Base-by-base conservation (phyloP, 2,329 filamentous ascomycete species). In the Teratosphaeria zuluensis region DNA sequence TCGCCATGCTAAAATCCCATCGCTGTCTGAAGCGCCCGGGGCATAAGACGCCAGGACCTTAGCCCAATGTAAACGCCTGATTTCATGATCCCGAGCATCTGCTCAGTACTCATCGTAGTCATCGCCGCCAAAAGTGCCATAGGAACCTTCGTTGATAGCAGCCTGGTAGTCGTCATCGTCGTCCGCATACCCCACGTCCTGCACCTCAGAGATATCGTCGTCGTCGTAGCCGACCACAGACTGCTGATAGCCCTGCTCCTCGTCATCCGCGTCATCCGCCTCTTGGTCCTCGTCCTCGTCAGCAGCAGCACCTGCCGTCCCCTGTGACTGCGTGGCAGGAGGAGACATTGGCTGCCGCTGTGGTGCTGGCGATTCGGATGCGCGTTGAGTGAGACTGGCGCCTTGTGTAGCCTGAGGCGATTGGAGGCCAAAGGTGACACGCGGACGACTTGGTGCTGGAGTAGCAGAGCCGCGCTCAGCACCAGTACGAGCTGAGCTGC, bases 251-350 rank as follows among this genome's bases (percentile, higher is more conserved):
- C 33, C 38, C 14, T 24, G 55, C 14, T 60, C 56, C 16, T 60
- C 58, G 7, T 51, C 56, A 11, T 57, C 59, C 5, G 51, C 58
- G 30, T 53, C 55, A 6, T 55, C 56, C 16, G 19, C 21, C 35
- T 38, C 52, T 21, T 53, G 46, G 19, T 28, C 53, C 11, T 59
- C 58, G 11, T 57, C 58, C 8, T 46, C 59, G 19, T 38, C 56
- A 53, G 7, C 53, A 32, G 32, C 54, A 30, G 21, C 55, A 11
- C 24, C 38, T 16, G 19, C 42, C 6, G 28, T 9, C 1, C 38
- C 53, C 46, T 60, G 58, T n/a, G 38, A 19, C 19, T 59, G 58
- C 35, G 55, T 59, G 3, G 48, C 51, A 16, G 55, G 54, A 3
- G 51, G 54, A 11, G 58, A 54, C 16, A 46, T 19, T 7, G 58